Evolutionary conservation across 495 filamentous ascomycete genomes (phyloP), one percentile per base, ranked within the genome.

Genomic region (Xylaria acuta): DNA sequence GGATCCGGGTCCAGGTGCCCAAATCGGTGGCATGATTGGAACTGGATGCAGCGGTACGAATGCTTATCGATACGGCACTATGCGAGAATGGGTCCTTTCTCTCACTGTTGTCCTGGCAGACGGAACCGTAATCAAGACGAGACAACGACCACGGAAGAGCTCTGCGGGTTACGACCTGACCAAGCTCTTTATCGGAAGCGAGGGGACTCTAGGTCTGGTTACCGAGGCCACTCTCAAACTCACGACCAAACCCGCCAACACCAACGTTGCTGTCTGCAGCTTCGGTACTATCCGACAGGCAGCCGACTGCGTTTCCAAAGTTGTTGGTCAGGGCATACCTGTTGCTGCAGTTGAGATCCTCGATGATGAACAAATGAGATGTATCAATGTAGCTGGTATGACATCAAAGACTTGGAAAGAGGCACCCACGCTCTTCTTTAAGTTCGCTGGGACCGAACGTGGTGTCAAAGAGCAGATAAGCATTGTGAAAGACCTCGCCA

Each of bases 1-100:
- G 0, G 93, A 95, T 78, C 93, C 93, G 12, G 93, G 93, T 34
- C 92, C 92, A 32, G 92, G 91, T 22, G 92, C 92, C 59, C 92
- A 93, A 90, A 97, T 98, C 73, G 95, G 95, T 47, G 95, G 95
- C 51, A 98, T 98, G 95, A 90, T 98, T 16, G 95, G 93, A 0
- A 98, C 95, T 0, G 94, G 94, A 40, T 98, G 95, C 85, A 92
- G 89, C 72, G 95, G 95, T 43, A 98, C 95, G 40, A 97, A 98
- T 80, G 92, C 95, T 20, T 94, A 97, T 76, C 87, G 93, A 32
- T 98, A 97, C 78, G 95, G 95, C 1, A 97, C 95, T 0, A 98
- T 98, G 95, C 90, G 93, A 73, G 95, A 98, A 76, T 98, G 95
- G 94, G 95, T 98, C 0, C 83, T 98, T 34, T 91, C 89, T 59